Conservation (phyloP, 75 land plant species). For the Cupressus sempervirens region DNA sequence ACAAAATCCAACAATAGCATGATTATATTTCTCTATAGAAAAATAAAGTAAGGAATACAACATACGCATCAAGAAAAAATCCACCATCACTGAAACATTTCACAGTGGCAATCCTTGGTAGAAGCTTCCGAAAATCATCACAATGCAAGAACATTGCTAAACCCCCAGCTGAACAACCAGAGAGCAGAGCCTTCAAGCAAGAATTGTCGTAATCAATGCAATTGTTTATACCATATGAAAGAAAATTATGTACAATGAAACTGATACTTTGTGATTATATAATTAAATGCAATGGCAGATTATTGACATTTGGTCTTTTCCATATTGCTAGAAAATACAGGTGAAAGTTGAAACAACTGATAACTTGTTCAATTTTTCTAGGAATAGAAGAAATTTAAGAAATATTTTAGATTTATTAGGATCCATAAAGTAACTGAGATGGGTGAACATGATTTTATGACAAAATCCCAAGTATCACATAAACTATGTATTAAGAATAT, state of each 20-base stretch:
- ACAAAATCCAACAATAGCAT: not conserved
- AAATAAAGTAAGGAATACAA: not conserved
- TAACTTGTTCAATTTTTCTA: not conserved
- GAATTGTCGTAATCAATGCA: not conserved
- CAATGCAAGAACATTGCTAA: conserved; percentile 75
- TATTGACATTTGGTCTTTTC: not conserved
- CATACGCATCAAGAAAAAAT: conserved; percentile 61
- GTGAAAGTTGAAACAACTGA: not conserved
- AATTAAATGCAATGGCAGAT: not conserved
- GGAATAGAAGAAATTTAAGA: not conserved
- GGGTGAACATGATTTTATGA: too few relatives aligned
- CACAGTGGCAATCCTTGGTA: conserved; percentile 43
- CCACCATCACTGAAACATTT: conserved; percentile 83
- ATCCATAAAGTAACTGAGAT: too few relatives aligned
- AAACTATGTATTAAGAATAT: too few relatives aligned
- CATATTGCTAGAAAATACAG: not conserved
- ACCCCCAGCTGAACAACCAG: conserved; percentile 93
- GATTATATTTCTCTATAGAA: not conserved
- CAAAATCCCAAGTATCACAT: not conserved
- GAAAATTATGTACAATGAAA: not conserved
- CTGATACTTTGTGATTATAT: not conserved
- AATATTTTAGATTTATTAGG: too few relatives aligned
- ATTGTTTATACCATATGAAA: not conserved
- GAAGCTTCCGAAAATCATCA: conserved; percentile 44
- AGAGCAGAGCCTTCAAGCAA: conserved; percentile 70